phyloP scores from a whole-genome alignment of 2,329 filamentous ascomycete species.

The Arthrinium puccinioides region DNA sequence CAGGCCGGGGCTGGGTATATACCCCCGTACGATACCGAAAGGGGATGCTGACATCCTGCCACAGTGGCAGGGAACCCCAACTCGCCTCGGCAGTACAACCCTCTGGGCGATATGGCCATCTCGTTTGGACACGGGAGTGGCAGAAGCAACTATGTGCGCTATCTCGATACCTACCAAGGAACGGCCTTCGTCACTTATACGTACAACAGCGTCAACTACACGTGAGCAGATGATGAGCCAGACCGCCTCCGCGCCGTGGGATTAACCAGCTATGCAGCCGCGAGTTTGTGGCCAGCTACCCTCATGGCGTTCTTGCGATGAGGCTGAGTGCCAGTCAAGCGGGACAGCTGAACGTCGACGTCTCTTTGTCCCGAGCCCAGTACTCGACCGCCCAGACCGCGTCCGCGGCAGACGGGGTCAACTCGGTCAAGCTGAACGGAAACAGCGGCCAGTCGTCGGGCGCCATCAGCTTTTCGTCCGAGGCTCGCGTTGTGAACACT shows the following conservation, averaged over 20 bases:
- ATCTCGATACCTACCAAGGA: conserved; percentile 29
- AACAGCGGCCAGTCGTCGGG: conserved; percentile 15
- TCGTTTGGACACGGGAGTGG: conserved; percentile 26
- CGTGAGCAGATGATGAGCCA: conserved; percentile 4
- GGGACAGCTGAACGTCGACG: conserved; percentile 12
- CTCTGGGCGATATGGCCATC: conserved; percentile 24
- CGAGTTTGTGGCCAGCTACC: conserved; percentile 33
- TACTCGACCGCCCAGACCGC: conserved; percentile 10
- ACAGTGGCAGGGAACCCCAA: conserved; percentile 28
- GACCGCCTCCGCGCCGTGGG: neutral
- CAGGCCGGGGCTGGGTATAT: no score
- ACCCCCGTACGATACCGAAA: no score
- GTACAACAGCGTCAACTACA: conserved; percentile 19
- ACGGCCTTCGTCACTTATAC: conserved; percentile 29
- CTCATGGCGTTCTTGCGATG: conserved; percentile 31
- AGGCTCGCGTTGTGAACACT: conserved; percentile 9
- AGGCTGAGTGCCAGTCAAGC: conserved; percentile 10
- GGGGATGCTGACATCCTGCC: neutral
- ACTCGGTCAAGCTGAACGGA: conserved; percentile 15
- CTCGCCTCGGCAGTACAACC: conserved; percentile 30
- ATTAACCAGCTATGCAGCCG: conserved; percentile 15
- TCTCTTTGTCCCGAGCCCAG: conserved; percentile 13
- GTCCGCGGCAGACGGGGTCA: conserved; percentile 11
- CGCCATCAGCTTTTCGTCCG: conserved; percentile 15
- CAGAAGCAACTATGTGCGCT: conserved; percentile 27